Percentiles rank a stretch among this genome's conserved stretches.
These are phyloP conservation scores for Boletus vermiculosoides DNA, from an alignment of 768 basidiomycete species.

Conservation along the genomic window DNA sequence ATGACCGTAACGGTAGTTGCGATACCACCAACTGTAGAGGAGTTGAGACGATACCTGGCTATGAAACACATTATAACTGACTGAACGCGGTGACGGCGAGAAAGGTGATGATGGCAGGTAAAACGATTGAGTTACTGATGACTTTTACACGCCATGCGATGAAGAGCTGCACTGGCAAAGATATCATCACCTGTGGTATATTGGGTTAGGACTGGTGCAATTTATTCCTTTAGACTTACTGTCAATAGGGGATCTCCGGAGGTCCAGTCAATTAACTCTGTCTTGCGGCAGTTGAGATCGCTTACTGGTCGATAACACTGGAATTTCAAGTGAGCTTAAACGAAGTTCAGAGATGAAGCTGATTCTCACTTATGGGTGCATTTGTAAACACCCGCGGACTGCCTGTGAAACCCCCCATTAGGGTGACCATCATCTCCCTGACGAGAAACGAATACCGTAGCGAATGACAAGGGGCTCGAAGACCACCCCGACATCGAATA, in stretches of 20 bases:
- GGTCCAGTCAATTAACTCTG: background rate
- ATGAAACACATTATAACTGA: background rate
- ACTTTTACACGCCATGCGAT: constrained; percentile 44
- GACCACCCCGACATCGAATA: constrained; percentile 47
- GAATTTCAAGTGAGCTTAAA: constrained; percentile 13
- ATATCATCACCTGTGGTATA: constrained; percentile 41
- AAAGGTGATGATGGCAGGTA: constrained; percentile 27
- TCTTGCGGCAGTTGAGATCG: background rate
- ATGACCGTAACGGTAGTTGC: constrained; percentile 33
- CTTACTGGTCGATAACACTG: constrained; percentile 18
- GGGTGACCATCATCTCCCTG: background rate
- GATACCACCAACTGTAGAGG: constrained; percentile 36
- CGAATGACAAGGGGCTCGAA: constrained; percentile 47
- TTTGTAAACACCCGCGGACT: background rate
- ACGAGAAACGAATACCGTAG: constrained; percentile 36
- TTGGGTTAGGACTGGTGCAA: background rate
- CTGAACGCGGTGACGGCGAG: constrained; percentile 10
- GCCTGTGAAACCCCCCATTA: constrained; percentile 30
- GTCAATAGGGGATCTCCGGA: constrained; percentile 45
- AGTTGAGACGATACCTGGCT: background rate
- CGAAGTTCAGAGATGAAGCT: constrained; percentile 2
- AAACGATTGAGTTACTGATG: constrained; percentile 29
- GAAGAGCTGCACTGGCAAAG: constrained; percentile 45
- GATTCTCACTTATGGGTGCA: constrained; percentile 3
- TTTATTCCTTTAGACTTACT: constrained; percentile 22